These are phyloP conservation scores for Eleusine indica DNA, from an alignment of 176 grass and related monocot species.

Conservation along the genomic window DNA sequence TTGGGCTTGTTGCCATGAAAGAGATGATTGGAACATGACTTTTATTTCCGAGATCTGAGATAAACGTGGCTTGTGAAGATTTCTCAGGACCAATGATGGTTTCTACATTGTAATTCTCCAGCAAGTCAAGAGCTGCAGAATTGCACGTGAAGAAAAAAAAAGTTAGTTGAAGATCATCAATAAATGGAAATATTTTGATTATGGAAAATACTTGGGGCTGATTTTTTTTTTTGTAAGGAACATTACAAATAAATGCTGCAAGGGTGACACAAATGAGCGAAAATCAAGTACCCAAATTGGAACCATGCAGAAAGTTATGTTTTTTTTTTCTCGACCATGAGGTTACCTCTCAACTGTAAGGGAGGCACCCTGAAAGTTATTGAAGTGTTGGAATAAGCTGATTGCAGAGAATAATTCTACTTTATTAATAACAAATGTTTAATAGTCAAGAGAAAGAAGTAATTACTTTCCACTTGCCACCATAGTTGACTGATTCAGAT, in stretches of 20 bases:
- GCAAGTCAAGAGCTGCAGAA: slow-evolving; percentile 49
- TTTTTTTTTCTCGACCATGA: too few species aligned
- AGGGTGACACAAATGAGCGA: too few species aligned
- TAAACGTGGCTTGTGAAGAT: slow-evolving; percentile 50
- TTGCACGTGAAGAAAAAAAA: neutral
- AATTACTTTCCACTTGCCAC: neutral
- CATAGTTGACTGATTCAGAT: neutral
- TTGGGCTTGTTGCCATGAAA: slow-evolving; percentile 59
- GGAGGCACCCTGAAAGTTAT: too few species aligned
- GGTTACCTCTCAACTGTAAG: too few species aligned
- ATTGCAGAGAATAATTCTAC: too few species aligned
- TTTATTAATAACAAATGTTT: too few species aligned
- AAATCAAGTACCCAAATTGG: too few species aligned
- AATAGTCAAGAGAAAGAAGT: neutral
- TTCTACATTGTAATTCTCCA: slow-evolving; percentile 47
- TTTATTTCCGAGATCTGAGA: slow-evolving; percentile 58
- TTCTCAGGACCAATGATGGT: slow-evolving; percentile 56
- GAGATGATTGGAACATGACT: slow-evolving; percentile 57
- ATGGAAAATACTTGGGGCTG: neutral
- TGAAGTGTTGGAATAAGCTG: too few species aligned
- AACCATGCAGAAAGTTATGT: too few species aligned
- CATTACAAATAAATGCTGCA: too few species aligned
- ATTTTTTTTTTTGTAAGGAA: too few species aligned
- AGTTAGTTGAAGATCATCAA: neutral
- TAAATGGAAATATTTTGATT: neutral